Evolutionary conservation across 2,329 filamentous ascomycete genomes (phyloP).

Genomic region (Escovopsis sp.): DNA sequence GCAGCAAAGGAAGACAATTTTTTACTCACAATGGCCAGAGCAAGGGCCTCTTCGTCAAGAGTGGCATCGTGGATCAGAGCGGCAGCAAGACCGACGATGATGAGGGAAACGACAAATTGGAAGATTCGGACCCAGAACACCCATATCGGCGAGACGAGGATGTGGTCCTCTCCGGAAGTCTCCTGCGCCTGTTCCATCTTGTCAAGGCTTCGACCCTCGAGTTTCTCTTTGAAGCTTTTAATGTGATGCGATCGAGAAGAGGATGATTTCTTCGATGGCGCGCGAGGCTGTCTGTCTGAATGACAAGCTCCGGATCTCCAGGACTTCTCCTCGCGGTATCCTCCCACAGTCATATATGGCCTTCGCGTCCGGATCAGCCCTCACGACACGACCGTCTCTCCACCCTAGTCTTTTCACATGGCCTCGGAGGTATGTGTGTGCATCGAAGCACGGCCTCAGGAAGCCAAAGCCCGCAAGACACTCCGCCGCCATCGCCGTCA

Average conservation of each 20-base stretch:
- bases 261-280: no score
- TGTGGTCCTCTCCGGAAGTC: conserved; percentile 6
- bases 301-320: no score
- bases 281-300: no score
- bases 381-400: neutral
- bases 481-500: neutral
- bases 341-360: no score
- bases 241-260: no score
- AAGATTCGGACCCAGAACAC: conserved; percentile 24
- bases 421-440: no score
- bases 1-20: neutral
- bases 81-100: conserved; percentile 27
- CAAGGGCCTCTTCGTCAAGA: conserved; percentile 24
- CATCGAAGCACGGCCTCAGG: no score
- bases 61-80: conserved; percentile 25
- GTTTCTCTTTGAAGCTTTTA: no score
- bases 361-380: neutral
- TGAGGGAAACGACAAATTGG: conserved; percentile 26
- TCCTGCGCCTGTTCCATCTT: conserved; percentile 10
- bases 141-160: conserved; percentile 28
- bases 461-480: neutral
- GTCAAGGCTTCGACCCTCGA: no score
- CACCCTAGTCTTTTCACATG: no score
- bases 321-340: no score
- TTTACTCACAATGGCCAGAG: conserved; percentile 24